Evolutionary conservation across 208 protist genomes (phyloP), one percentile per base, ranked within the genome.

Genomic region (Crithidia brevicula): DNA sequence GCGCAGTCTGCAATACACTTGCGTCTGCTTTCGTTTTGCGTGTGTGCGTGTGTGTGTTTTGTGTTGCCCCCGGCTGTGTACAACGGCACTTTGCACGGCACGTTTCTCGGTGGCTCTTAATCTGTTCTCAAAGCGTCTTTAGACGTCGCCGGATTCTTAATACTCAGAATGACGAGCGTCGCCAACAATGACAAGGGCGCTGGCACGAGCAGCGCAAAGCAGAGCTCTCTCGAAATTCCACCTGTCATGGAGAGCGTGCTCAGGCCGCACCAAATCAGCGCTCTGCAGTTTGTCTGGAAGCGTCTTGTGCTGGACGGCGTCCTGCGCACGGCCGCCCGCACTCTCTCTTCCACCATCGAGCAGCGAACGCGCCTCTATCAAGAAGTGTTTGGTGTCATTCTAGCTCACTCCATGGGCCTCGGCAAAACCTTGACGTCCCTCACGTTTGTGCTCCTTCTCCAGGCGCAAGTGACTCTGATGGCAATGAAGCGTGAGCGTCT

Each of bases 361-460:
- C 77, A 89, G 63, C 74, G 77, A 22, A 80, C 76, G 8, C 70
- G 59, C 34, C 61, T 91, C 42, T 80, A 78, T 40, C 83, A 85
- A 33, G 73, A 85, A 57, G 57, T 93, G 2, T 89, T 82, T 72
- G 91, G 91, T 20, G 85, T 74, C 36, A 85, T 94, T 42, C 51
- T 96, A n/a, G 86, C 79, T 3, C 91, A 96, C 77, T 96, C 91
- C 5, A 96, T 96, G 91, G 91, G 91, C 8, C 82, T 96, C 7
- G 91, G 91, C 49, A 96, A 96, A 62, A 94, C 91, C 18, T 64
- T 94, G n/a, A 93, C 86, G 4, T 76, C 81, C 1, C 51, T 96
- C 18, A 74, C 72, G 40, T 96, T 96, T 61, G 33, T 92, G 8
- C 50, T 89, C 23, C 69, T 96, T 3, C 54, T 96, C 11, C 87